Evolutionary conservation across 345 rosid species (phyloP), one percentile per base, ranked within the genome.

Genomic region (Populus davidiana): DNA sequence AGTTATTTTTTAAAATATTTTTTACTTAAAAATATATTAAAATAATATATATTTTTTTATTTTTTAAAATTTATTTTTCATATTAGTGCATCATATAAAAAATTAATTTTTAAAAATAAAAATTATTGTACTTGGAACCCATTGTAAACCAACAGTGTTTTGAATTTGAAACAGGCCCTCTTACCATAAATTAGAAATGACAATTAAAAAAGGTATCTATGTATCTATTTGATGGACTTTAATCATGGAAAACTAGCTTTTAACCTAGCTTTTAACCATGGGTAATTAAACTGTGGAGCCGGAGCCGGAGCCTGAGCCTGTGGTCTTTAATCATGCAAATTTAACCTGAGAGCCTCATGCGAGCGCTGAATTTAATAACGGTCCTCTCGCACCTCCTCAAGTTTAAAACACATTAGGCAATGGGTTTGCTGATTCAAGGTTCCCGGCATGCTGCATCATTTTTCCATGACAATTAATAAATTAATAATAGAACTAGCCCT

Each of bases 161-260:
- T 81, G 85, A 81, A 84, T 76, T 81, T 84, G 54, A 81, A 79
- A 12, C n/a, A 66, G 62, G 82, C 80, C 31, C 77, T 12, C 35
- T 67, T 74, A 81, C 67, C 79, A 25, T 75, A 75, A 50, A 20
- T 11, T 16, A 54, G 79, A 77, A 36, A 69, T 78, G 82, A 75
- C 77, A 82, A 78, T 56, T 70, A 12, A 69, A 78, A 82, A 73
- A 65, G 78, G 50, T n/a, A 33, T 33, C 35, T 33, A 33, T 33
- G 0, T 33, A 64, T 47, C 35, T 75, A 75, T 39, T 21, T 17
- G 70, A 80, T 73, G 44, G 76, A 25, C 74, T 52, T 68, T 75
- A 77, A 80, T 82, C 74, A 78, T 72, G 73, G 33, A 18, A 12
- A n/a, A 27, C 4, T 3, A 33, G 4, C 35, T 33, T 33, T 33